Evolutionary conservation across 2,329 filamentous ascomycete genomes (phyloP), one percentile per base, ranked within the genome.

Genomic region (Metarhizium brunneum): DNA sequence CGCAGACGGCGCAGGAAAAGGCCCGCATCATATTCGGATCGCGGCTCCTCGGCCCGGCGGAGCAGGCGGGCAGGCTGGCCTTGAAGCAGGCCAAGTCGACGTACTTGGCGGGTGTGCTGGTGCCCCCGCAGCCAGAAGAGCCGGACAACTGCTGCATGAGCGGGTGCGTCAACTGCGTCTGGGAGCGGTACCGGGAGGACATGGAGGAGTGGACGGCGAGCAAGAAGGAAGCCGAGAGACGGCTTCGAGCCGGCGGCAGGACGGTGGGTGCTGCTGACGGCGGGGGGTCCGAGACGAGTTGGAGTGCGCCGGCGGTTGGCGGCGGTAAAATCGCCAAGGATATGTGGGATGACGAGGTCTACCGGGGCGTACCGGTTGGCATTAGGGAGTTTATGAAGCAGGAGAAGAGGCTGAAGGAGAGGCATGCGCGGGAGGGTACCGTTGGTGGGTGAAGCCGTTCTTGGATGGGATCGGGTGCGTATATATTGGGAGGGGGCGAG

Each of bases 121-220:
- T 97, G 4, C 94, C 94, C 2, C 92, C 91, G 0, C 82, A 82
- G 50, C 94, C 94, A 1, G 80, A 84, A 50, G 92, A 99, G 71
- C 94, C 94, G 3, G 94, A 97, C 65, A 96, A 99, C 68, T 99
- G 94, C 79, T 99, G 94, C 73, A 99, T 99, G 94, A 94, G 89
- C 66, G 94, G 94, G 3, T 99, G 94, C 68, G 92, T 96, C 51
- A 92, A 97, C 69, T 99, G 94, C 70, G 94, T 97, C 2, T 97
- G 92, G 92, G 92, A 96, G 64, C 78, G 84, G 54, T 97, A 86
- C 71, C 81, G 92, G 8, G 92, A 99, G 62, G 94, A 97, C 53
- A 79, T 97, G 72, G 92, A 97, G 69, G 88, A 89, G 56, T 97
- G 91, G 90, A 87, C 85, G 4, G 74, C 76, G 14, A 80, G 84